phyloP scores from a whole-genome alignment of 2,329 filamentous ascomycete genomes.

The Mycocentrospora acerina region DNA sequence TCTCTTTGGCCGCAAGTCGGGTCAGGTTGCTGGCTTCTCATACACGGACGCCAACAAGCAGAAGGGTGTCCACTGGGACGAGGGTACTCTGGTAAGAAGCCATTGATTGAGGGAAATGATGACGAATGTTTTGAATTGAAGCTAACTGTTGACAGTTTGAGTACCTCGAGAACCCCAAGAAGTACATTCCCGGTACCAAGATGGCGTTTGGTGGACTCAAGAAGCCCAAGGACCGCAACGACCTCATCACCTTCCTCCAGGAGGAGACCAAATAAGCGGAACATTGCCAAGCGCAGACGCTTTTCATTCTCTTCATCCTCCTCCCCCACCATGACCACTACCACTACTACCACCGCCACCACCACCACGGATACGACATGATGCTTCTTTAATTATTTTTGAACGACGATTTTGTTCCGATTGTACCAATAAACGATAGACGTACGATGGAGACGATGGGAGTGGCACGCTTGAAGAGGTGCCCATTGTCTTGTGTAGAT shows the following conservation, averaged over 20 bases:
- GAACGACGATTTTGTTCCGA: constrained; percentile 24
- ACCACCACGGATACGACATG: constrained; percentile 31
- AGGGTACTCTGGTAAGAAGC: constrained; percentile 72
- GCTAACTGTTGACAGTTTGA: constrained; percentile 64
- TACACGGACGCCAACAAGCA: constrained; percentile 99
- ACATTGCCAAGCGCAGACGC: constrained; percentile 22
- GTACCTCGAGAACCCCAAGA: constrained; percentile 99
- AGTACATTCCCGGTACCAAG: constrained; percentile 99
- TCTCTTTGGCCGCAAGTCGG: constrained; percentile 95
- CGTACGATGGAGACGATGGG: constrained; percentile 39
- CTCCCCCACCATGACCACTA: too few species aligned
- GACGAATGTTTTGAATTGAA: too few species aligned
- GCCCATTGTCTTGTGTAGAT: constrained; percentile 35
- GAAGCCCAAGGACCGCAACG: constrained; percentile 99
- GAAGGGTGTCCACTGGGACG: constrained; percentile 87
- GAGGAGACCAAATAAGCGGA: constrained; percentile 67
- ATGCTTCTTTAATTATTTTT: constrained; percentile 29
- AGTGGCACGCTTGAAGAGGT: constrained; percentile 20
- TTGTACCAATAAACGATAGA: constrained; percentile 46
- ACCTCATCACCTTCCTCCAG: constrained; percentile 87
- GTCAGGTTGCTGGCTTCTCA: constrained; percentile 85
- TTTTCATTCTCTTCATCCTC: too few species aligned
- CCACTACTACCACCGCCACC: too few species aligned
- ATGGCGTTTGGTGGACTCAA: constrained; percentile 99
- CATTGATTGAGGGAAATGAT: not conserved